Percentiles rank a stretch among this genome's conserved stretches.
phyloP scores from a whole-genome alignment of 2,329 filamentous ascomycete genomes.

The Calonectria henricotiae region DNA sequence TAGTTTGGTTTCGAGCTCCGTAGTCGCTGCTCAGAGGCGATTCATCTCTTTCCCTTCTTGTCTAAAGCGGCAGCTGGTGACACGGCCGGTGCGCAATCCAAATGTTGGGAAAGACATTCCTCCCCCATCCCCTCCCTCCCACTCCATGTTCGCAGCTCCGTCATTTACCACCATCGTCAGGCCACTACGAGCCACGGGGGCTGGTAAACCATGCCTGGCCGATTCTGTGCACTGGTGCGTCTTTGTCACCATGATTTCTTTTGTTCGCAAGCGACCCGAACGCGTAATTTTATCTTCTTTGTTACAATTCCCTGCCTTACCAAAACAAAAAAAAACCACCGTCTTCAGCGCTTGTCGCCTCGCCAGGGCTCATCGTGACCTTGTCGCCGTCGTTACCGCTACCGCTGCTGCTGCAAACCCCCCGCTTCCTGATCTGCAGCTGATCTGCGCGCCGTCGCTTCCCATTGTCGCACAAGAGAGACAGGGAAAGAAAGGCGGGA shows the following conservation, averaged over 20 bases:
- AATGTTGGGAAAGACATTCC: conserved; percentile 18
- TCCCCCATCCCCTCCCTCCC: not conserved
- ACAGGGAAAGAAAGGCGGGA: conserved; percentile 23
- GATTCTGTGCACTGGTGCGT: not conserved
- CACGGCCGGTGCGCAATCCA: not conserved
- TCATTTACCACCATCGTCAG: conserved; percentile 16
- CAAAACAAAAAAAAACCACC: not conserved
- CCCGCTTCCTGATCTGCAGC: conserved; percentile 6
- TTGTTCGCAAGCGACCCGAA: conserved; percentile 8
- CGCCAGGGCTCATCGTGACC: not conserved
- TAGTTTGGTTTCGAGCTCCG: conserved; percentile 10
- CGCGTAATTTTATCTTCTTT: conserved; percentile 13
- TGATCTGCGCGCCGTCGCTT: conserved; percentile 4
- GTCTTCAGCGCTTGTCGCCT: not conserved
- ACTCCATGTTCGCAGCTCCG: not conserved
- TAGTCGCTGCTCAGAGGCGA: not conserved
- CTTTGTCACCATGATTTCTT: conserved; percentile 15
- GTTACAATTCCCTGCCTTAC: conserved; percentile 1
- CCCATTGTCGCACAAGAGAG: conserved; percentile 7
- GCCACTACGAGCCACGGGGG: not conserved
- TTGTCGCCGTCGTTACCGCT: not conserved
- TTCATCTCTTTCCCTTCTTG: not conserved
- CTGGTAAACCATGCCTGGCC: conserved; percentile 5
- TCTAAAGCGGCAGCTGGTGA: conserved; percentile 10
- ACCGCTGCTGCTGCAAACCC: not conserved